Evolutionary conservation across 2,329 filamentous ascomycete genomes (phyloP), one percentile per base, ranked within the genome.

Genomic region (Aspergillus vadensis): DNA sequence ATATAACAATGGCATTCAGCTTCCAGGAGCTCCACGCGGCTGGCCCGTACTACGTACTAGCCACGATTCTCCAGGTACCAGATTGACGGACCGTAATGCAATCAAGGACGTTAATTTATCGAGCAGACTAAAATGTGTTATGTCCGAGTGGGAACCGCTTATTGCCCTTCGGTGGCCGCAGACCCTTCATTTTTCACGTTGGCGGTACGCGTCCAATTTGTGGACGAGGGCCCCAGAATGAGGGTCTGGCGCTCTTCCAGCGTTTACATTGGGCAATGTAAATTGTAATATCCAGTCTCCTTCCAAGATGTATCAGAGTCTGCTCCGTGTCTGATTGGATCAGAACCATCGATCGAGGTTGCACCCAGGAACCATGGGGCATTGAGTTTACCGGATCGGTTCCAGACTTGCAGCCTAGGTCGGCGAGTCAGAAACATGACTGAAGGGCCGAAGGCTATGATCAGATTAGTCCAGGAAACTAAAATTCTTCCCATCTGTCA

Each of bases 331-430:
- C 25, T 39, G 53, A 55, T 55, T 47, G 53, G 39, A 53, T 14
- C 51, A 53, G 17, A 41, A 17, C 25, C 17, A 47, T 47, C 39
- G 38, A 32, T 55, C 27, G 9, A 17, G 39, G 38, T 32, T 41
- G 36, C 25, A 41, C 32, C 32, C 38, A 55, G 49, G 49, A 59
- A 59, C 57, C 38, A 59, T 60, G 53, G 58, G 36, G 47, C 36
- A 44, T 41, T 48, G 30, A 30, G 17, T 25, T 48, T 52, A 19
- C 32, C 48, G 44, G 32, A 25, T 55, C 53, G 27, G 44, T 49
- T 36, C 58, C 52, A 36, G 58, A 23, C 58, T 49, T 56, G 43
- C n/a, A 25, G 52, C 25, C 58, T 41, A 52, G 43, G n/a, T 44
- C 14, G 47, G 17, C 21, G 17, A 57, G 36, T 23, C 36, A 39